Evolutionary conservation across 257 asterid genomes (phyloP), one percentile per base, ranked within the genome.

Genomic region (Solanum medicagineum): DNA sequence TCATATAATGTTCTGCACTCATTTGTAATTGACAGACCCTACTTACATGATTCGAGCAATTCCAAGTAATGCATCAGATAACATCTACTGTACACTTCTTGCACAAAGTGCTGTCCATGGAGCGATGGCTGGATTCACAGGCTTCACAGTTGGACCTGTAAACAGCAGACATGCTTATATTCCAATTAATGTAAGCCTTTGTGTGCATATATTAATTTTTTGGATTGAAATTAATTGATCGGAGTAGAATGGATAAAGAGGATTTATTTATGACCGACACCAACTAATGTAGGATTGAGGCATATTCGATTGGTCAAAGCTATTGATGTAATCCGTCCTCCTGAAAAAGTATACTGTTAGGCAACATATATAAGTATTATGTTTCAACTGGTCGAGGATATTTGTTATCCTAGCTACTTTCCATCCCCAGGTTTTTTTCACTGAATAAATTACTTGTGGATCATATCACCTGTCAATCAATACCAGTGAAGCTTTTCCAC

Each of bases 41-140:
- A 96, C 98, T 10, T 96, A 96, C 91, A 96, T 96, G 98, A 94
- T 96, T 86, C 93, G 99, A 85, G 99, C 99, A 53, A 90, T 96
- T 88, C 98, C 98, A 13, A 96, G 99, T 89, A 94, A 94, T 86
- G 99, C 97, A 85, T 96, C 98, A 19, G 99, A 96, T 87, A 96
- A 96, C 89, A 91, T 96, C 87, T 96, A 96, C 89, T 96, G 99
- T 92, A 93, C 99, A 45, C 99, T 96, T 91, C 98, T 96, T 87
- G 98, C 99, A 83, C 98, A 96, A 66, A 96, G 93, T 88, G 99
- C 98, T 65, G 92, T 96, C 60, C 98, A 94, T 88, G 99, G 99
- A 89, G 98, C 98, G 85, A 94, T 96, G 99, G 98, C 98, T 19
- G 99, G 99, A 66, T 96, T 85, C 81, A 94, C 98, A 51, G 99